Base-by-base conservation (phyloP, 225 moss, liverwort and hornwort genomes). In the Asterella californica region DNA sequence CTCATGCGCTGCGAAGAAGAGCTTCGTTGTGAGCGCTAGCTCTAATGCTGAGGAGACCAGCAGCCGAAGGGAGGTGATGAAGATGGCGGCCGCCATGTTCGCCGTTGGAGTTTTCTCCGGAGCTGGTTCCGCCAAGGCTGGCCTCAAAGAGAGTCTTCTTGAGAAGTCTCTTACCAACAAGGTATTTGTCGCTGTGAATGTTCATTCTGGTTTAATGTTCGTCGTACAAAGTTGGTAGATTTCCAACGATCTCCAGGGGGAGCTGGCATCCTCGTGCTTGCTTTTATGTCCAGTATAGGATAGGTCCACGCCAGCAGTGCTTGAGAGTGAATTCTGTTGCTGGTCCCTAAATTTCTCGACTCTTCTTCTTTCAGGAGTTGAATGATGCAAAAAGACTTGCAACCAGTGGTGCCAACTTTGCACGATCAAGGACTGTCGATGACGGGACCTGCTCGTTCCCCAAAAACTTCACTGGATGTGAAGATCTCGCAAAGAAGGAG, bases 401-500 rank as follows among this genome's bases (percentile, higher is more conserved):
- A n/a, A 89, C 89, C 12, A 89, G 87, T 60, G 83, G 83, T 52
- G 89, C 89, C 29, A 89, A 89, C 85, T 76, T 79, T 47, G 87
- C 83, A 18, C 89, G 89, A 33, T 87, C 89, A 15, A 83, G 84
- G 74, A 89, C 89, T 21, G 89, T 89, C 14, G 29, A 67, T 48
- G 80, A 81, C 71, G 85, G 87, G 19, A 50, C 83, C 73, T 89
- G 89, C 78, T 49, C 34, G 17, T 87, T 87, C 81, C 89, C 89
- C 19, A 38, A 87, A 11, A 89, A 89, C 78, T 89, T 89, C 80
- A 89, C 89, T 21, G 89, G 89, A 52, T 89, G 89, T 79, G 63
- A 89, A 59, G 89, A 89, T 83, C 79, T 89, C 54, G 87, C 89
- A 62, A 89, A 85, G 66, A 22, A 12, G 33, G 72, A 83, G 89